Base-by-base conservation (phyloP, 805 yeast genomes). In the Lipomyces orientalis region DNA sequence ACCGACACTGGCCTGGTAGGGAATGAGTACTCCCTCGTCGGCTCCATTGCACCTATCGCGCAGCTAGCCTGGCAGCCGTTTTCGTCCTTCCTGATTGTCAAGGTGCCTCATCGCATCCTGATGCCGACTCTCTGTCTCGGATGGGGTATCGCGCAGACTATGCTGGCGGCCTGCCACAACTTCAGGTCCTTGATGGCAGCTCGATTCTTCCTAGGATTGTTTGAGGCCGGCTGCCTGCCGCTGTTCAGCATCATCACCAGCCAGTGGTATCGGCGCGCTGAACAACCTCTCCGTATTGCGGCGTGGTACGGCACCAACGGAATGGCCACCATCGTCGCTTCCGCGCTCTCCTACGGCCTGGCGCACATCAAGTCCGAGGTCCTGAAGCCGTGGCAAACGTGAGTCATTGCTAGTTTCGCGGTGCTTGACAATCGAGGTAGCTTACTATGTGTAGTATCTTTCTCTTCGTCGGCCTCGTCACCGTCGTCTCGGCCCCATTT, bases 191-290 rank as follows among this genome's bases (percentile, higher is more conserved):
- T 85, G 22, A 78, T 83, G 79, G 77, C 81, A 5, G 76, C 81
- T 0, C 74, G 88, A 61, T 74, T 80, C 14, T 73, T 85, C 12
- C 75, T 84, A 3, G 88, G 88, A 9, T 73, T 81, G 25, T 80
- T 83, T 61, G 88, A 85, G 71, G 70, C 81, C 1, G 81, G 86
- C 1, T 80, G 86, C 60, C 85, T 52, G 49, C 87, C 88, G 0
- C 87, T 88, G 0, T 81, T 86, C 60, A 81, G 86, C 62, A 79
- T 87, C 31, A 81, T 88, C 55, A 85, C 87, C 49, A 84, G 89
- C 33, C 86, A 86, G 89, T 88, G 86, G 78, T 88, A 86, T 77
- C 83, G 84, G 10, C 69, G 76, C n/a, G 64, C 65, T 9, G 77
- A 77, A 62, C 86, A 86, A 60, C 88, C 89, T 14, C 66, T 86